A percentile compares a stretch with the other conserved stretches of the same genome.
phyloP scores from a whole-genome alignment of 192 early-diverging fungal genomes.

The Phlyctochytrium planicorne region DNA sequence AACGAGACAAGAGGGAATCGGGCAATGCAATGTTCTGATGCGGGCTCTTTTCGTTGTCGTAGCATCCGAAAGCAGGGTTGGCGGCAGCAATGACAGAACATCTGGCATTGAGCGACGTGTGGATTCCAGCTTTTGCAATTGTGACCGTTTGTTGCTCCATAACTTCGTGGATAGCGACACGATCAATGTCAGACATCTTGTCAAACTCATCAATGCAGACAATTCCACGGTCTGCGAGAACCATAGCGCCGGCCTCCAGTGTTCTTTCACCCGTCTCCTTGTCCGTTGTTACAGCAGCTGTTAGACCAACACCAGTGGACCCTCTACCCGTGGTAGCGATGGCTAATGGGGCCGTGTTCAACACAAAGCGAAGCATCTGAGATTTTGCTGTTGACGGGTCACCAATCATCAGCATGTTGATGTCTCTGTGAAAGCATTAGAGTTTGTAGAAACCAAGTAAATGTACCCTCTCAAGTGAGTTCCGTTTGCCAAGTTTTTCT shows the following conservation, averaged over 20 bases:
- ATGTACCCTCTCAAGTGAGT: constrained; percentile 88
- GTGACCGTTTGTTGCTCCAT: constrained; percentile 97
- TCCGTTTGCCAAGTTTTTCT: constrained; percentile 92
- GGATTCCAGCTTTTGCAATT: constrained; percentile 94
- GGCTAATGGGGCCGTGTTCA: constrained; percentile 92
- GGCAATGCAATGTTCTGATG: constrained; percentile 95
- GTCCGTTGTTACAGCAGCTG: constrained; percentile 92
- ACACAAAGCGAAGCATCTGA: constrained; percentile 94
- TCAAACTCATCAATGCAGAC: constrained; percentile 99
- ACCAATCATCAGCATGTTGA: constrained; percentile 97
- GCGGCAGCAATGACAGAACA: constrained; percentile 97
- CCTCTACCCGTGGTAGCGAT: constrained; percentile 97
- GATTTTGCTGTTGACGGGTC: constrained; percentile 99
- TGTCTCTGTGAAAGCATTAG: constrained; percentile 63
- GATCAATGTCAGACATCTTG: constrained; percentile 97
- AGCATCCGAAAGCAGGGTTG: constrained; percentile 79
- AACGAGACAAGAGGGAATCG: constrained; percentile 93
- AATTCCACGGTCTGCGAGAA: constrained; percentile 93
- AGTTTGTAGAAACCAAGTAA: background rate
- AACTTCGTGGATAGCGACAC: constrained; percentile 99
- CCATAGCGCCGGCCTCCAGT: constrained; percentile 98
- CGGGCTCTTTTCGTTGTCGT: constrained; percentile 83
- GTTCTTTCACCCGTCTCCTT: constrained; percentile 90
- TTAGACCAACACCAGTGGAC: constrained; percentile 95
- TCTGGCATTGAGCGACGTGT: constrained; percentile 94